Conservation (phyloP, 768 basidiomycete species). For the Tylopilus plumbeoviolaceoides region DNA sequence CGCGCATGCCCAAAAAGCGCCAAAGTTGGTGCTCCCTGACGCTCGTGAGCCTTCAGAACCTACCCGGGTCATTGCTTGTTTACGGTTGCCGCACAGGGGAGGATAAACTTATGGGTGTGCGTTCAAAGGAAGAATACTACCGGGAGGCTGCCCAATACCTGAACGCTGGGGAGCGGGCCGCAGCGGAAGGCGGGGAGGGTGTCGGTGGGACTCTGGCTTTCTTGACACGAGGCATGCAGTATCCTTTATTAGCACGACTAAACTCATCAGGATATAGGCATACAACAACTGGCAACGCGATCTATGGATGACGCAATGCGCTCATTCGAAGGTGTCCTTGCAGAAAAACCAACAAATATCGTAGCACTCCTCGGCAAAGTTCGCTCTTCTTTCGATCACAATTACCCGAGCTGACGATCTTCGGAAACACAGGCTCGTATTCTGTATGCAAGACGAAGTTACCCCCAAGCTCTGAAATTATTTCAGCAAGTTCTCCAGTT, state of each 20-base stretch:
- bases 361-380: conserved; percentile 88
- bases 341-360: conserved; percentile 77
- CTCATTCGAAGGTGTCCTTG: conserved; percentile 77
- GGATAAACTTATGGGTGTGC: conserved; percentile 56
- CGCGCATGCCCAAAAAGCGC: conserved; percentile 75
- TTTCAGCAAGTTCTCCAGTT: conserved; percentile 84
- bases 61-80: background rate
- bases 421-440: conserved; percentile 62
- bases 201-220: conserved; percentile 54
- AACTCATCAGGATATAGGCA: conserved; percentile 44
- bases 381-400: conserved; percentile 1
- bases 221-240: conserved; percentile 59
- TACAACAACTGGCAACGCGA: conserved; percentile 76
- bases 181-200: conserved; percentile 56
- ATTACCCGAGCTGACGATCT: conserved; percentile 1
- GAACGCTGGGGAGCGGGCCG: conserved; percentile 55
- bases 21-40: conserved; percentile 68
- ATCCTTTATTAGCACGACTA: background rate
- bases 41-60: conserved; percentile 52
- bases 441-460: conserved; percentile 73
- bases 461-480: conserved; percentile 71
- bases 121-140: conserved; percentile 65
- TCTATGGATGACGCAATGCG: conserved; percentile 79
- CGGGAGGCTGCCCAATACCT: conserved; percentile 65
- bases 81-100: conserved; percentile 42